Evolutionary conservation across 164 flowering plant genomes (phyloP), one percentile per base, ranked within the genome.

Genomic region (Buxus sempervirens): DNA sequence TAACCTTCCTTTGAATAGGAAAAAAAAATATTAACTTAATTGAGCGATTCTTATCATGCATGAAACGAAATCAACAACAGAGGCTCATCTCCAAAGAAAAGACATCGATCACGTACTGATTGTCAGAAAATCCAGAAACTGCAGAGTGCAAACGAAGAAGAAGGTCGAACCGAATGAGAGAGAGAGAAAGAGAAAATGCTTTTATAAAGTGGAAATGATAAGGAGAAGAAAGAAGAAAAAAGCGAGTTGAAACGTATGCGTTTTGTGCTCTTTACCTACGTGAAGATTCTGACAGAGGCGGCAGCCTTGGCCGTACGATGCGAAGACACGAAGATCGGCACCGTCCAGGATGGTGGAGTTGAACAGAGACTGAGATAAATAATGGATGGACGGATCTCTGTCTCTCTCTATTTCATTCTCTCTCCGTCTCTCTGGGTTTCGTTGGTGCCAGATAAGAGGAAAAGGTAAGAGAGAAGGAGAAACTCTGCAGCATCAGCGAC

Each of bases 261-360:
- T 54, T 64, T 20, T 12, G 5, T 59, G 60, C 22, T 60, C 5
- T 38, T 28, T 22, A 70, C 76, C 72, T 77, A 79, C 86, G 82
- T 77, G 67, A 49, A 48, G 71, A 60, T 15, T 76, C 68, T 57
- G 78, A 55, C 75, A 70, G 23, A n/a, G n/a, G n/a, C n/a, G 64
- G 21, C 21, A 66, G 63, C 62, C 73, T 70, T 72, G 27, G 59
- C 76, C 76, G 79, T 66, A 66, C 63, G 77, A 80, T 69, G 59
- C 54, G 60, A 41, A 56, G 66, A 58, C 54, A 61, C 72, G 78
- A 71, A 70, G 83, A 72, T 76, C 76, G 54, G 23, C 25, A 69
- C 77, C 80, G 80, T 74, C 72, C 45, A 77, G 69, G 61, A 25
- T 18, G 13, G 66, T 56, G 3, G 42, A 9, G 42, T 20, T 65